A percentile compares a stretch with the other conserved stretches of the same genome.
Evolutionary conservation across 2,329 filamentous ascomycete species (phyloP).

Genomic region (Penicillium sp.): DNA sequence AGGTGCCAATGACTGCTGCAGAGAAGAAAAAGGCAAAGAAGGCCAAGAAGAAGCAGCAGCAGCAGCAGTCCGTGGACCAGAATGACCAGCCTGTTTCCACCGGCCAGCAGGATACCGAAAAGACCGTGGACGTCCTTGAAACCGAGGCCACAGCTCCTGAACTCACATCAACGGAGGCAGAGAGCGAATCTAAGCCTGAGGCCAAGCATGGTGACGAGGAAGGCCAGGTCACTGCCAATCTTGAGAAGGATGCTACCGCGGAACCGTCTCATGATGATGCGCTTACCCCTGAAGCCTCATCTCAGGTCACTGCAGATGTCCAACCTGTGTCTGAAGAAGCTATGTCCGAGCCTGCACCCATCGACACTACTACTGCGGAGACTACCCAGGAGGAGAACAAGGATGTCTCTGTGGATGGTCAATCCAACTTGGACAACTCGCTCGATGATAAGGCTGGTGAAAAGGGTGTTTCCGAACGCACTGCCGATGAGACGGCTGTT

Average conservation of each 20-base stretch:
- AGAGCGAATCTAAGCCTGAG: not conserved
- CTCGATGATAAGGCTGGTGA: conserved; percentile 1
- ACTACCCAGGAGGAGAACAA: conserved; percentile 1
- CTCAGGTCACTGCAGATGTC: conserved; percentile 1
- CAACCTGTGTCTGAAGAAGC: not conserved
- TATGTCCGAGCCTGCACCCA: not conserved
- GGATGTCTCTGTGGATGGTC: not conserved
- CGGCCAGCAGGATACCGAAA: conserved; percentile 1
- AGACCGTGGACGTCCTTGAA: not conserved
- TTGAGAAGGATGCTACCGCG: not conserved
- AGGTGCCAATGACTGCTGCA: conserved; percentile 18
- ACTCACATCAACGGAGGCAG: not conserved
- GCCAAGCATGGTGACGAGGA: not conserved
- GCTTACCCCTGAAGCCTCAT: not conserved
- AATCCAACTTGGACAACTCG: conserved; percentile 1
- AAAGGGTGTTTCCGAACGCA: not conserved
- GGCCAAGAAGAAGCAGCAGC: conserved; percentile 27
- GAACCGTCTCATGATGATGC: conserved; percentile 1
- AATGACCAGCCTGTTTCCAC: conserved; percentile 7
- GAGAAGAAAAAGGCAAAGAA: conserved; percentile 43
- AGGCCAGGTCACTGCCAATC: not conserved
- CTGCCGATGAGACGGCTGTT: not conserved
- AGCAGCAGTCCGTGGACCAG: conserved; percentile 14
- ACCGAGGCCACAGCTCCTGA: not conserved
- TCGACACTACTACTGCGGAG: not conserved